Base-by-base conservation (phyloP, 1,284 basidiomycete genomes). In the Vanrija sp. region DNA sequence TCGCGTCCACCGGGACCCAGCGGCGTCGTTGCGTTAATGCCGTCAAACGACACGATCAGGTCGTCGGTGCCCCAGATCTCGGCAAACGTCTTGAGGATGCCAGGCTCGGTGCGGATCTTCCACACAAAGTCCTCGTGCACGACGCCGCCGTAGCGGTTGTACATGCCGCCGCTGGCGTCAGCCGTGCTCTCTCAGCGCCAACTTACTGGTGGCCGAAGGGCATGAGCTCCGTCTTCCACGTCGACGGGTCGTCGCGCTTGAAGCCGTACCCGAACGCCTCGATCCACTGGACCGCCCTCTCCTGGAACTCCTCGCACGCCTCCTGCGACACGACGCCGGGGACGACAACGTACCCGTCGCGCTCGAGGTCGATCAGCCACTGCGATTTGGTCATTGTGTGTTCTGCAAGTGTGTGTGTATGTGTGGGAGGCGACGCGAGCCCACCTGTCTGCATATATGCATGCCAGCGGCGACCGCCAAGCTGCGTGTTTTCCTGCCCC, bases 31-130 rank as follows among this genome's bases (percentile, higher is more conserved):
- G 43, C 40, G 42, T 49, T 55, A 6, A 55, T 44, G 26, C 43
- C 54, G 39, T 69, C 67, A 38, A 69, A 71, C 14, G 62, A 63
- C 18, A 61, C 64, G 19, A 75, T 60, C 12, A 75, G 60, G 38
- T 75, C 67, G 21, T 68, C 51, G 2, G 68, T 74, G 5, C 65
- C 69, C 64, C 67, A 71, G 21, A 74, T 56, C 28, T 67, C 54
- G 29, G 52, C 55, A 44, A 73, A 73, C 1, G 63, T 55, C 29
- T 63, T 60, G 18, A 65, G 53, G 39, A 73, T 62, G 2, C 55
- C 62, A 3, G 60, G 61, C 51, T 71, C 19, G 14, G 57, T 58
- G 18, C 46, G 40, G 25, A 45, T 28, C n/a, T 60, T 53, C 61
- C 55, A 63, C 7, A 51, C 44, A 16, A 52, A 53, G 21, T 57